These are phyloP conservation scores for Botrytis hyacinthi DNA, from an alignment of 2,329 filamentous ascomycete species.

Conservation along the genomic window DNA sequence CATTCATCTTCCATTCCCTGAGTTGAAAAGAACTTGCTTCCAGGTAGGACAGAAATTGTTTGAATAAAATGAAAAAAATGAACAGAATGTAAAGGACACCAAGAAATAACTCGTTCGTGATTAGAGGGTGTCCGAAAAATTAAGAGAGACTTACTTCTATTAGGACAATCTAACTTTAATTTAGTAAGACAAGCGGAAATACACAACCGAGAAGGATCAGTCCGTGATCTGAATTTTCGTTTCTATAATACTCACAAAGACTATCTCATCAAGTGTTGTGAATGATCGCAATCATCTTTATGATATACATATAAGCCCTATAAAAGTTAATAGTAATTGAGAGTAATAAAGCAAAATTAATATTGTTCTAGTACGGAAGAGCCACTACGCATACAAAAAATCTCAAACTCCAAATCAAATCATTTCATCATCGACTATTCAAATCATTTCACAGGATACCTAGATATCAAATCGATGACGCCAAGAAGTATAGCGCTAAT, in stretches of 20 bases:
- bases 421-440: not conserved
- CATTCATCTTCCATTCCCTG: too few relatives aligned
- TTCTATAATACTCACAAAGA: too few relatives aligned
- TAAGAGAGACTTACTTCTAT: not conserved
- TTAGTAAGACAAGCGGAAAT: not conserved
- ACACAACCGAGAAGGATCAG: not conserved
- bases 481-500: not conserved
- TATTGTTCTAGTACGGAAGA: too few relatives aligned
- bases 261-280: too few relatives aligned
- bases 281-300: too few relatives aligned
- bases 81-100: not conserved
- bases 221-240: fast-evolving
- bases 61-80: not conserved
- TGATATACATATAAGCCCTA: too few relatives aligned
- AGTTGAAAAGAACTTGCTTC: too few relatives aligned
- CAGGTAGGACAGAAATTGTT: too few relatives aligned
- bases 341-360: too few relatives aligned
- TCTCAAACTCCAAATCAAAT: not conserved
- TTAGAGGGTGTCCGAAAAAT: too few relatives aligned
- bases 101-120: too few relatives aligned
- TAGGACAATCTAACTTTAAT: not conserved
- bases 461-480: not conserved
- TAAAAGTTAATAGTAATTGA: not conserved
- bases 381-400: too few relatives aligned
- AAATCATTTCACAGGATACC: not conserved